phyloP scores from a whole-genome alignment of 768 basidiomycete genomes.

The Strobilomyces dryophilus region DNA sequence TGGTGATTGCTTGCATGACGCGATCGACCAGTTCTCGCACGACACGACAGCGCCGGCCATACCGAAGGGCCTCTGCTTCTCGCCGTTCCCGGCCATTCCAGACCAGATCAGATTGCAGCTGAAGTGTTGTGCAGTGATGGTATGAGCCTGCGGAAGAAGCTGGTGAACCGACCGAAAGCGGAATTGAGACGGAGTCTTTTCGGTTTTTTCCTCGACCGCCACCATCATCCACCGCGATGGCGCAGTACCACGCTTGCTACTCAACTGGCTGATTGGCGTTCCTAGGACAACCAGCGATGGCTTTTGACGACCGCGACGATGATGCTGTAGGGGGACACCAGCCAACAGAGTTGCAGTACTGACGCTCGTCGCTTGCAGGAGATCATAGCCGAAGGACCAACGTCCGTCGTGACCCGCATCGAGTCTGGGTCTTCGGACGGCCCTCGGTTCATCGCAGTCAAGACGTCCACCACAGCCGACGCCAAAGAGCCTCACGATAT shows the following conservation, averaged over 20 bases:
- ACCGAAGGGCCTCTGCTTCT: constrained; percentile 17
- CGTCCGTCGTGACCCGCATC: constrained; percentile 24
- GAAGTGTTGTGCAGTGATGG: background rate
- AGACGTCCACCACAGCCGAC: constrained; percentile 44
- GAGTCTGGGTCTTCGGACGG: constrained; percentile 3
- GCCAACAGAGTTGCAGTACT: background rate
- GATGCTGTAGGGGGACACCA: constrained; percentile 6
- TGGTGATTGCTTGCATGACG: no score
- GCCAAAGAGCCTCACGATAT: constrained; percentile 68
- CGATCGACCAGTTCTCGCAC: no score
- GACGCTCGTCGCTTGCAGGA: constrained; percentile 13
- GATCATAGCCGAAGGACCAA: constrained; percentile 23
- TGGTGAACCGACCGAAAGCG: background rate
- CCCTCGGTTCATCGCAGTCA: constrained; percentile 37
- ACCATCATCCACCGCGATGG: background rate
- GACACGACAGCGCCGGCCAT: background rate
- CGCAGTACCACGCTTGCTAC: background rate
- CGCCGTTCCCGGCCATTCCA: constrained; percentile 14
- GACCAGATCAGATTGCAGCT: background rate
- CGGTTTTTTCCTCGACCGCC: background rate
- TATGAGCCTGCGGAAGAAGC: no score
- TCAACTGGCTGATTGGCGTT: background rate
- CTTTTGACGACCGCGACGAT: background rate
- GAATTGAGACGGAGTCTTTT: background rate
- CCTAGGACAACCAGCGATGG: constrained; percentile 4